Percentiles rank a stretch among this genome's conserved stretches.
phyloP scores from a whole-genome alignment of 495 filamentous ascomycete genomes.

The Penicillium cosmopolitanum region DNA sequence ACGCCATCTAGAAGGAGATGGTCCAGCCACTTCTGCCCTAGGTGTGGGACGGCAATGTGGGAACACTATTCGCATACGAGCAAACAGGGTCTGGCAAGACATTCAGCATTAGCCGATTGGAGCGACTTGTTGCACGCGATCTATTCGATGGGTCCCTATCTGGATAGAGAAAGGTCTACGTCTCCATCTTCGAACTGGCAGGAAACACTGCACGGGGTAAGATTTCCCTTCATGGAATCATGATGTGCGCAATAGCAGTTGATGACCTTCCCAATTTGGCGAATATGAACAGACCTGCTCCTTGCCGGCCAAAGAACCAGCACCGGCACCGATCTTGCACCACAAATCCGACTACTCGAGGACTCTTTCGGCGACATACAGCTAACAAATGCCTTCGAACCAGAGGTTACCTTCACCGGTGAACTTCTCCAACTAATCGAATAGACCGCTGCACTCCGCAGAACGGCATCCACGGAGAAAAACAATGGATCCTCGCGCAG shows the following conservation, averaged over 20 bases:
- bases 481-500: constrained; percentile 52
- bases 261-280: too few relatives aligned
- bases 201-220: constrained; percentile 34
- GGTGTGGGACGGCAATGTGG: constrained; percentile 33
- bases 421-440: constrained; percentile 30
- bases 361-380: constrained; percentile 37
- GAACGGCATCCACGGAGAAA: constrained; percentile 34
- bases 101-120: constrained; percentile 37
- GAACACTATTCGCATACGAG: constrained; percentile 49
- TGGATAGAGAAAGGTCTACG: constrained; percentile 29
- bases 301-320: constrained; percentile 19
- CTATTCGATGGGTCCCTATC: constrained; percentile 28
- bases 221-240: background rate
- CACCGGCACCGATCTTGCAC: background rate
- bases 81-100: constrained; percentile 56
- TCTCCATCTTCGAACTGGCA: constrained; percentile 36
- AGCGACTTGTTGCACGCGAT: constrained; percentile 28
- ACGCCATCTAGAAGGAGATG: constrained; percentile 29
- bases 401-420: constrained; percentile 10
- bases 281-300: constrained; percentile 23
- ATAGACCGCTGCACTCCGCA: constrained; percentile 26
- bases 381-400: constrained; percentile 28
- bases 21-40: constrained; percentile 32
- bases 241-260: background rate
- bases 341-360: constrained; percentile 28